Evolutionary conservation across 2,329 filamentous ascomycete species (phyloP).

Genomic region (Venturia effusa): DNA sequence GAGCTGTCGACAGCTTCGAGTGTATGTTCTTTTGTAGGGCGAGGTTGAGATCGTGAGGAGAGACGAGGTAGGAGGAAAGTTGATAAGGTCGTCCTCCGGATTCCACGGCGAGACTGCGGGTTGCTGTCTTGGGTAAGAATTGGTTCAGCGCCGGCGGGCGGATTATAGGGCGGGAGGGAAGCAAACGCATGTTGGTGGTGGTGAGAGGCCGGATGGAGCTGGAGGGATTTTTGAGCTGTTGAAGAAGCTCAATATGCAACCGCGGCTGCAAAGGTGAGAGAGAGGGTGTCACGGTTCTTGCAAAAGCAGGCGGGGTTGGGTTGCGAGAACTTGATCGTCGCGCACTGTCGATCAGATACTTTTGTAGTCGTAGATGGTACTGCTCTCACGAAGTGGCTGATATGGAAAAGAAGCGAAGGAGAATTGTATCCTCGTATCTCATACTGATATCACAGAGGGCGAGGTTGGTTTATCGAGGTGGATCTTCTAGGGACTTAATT

Average conservation of each 20-base stretch:
- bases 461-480: background rate
- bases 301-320: background rate
- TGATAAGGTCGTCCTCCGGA: constrained; percentile 18
- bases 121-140: background rate
- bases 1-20: constrained; percentile 67
- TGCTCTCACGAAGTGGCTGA: background rate
- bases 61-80: constrained; percentile 76
- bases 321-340: background rate
- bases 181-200: constrained; percentile 3
- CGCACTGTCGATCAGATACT: background rate
- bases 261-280: background rate
- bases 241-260: background rate
- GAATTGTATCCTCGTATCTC: background rate
- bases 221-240: background rate
- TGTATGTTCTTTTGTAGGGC: constrained; percentile 75
- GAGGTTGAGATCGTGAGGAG: constrained; percentile 68
- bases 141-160: constrained; percentile 7
- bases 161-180: constrained; percentile 6
- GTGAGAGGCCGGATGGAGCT: background rate
- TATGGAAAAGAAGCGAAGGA: background rate
- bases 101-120: background rate
- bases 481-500: background rate
- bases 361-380: background rate
- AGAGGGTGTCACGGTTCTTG: too few species aligned
- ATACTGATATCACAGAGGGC: background rate